Conservation (phyloP, 768 basidiomycete genomes). For the Trametes sanguinea region DNA sequence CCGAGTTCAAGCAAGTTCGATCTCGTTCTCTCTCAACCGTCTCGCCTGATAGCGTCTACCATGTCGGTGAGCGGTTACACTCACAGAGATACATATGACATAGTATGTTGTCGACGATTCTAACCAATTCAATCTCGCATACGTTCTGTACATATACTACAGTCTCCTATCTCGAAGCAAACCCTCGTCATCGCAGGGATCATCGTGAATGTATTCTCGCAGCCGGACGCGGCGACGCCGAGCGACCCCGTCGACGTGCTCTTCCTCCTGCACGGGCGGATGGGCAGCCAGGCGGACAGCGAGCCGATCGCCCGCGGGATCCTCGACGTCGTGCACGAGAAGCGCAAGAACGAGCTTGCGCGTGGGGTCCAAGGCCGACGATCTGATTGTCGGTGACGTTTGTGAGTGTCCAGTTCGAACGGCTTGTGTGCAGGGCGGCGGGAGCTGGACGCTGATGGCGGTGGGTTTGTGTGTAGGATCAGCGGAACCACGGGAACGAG, state of each 20-base stretch:
- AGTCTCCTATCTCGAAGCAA: slow-evolving; percentile 21
- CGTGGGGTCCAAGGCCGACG: slow-evolving; percentile 33
- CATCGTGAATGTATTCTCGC: slow-evolving; percentile 29
- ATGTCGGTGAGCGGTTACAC: slow-evolving; percentile 2
- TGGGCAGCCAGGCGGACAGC: slow-evolving; percentile 35
- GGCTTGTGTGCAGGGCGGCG: too few relatives aligned
- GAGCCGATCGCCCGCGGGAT: slow-evolving; percentile 37
- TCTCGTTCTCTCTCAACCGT: not conserved
- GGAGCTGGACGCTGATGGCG: too few relatives aligned
- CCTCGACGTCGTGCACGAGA: slow-evolving; percentile 39
- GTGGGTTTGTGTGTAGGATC: slow-evolving; percentile 38
- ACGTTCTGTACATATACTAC: too few relatives aligned
- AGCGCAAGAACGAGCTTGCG: slow-evolving; percentile 19
- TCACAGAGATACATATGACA: too few relatives aligned
- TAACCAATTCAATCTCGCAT: too few relatives aligned
- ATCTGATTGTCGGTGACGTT: slow-evolving; percentile 50
- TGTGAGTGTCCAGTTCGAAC: slow-evolving; percentile 31
- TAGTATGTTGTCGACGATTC: too few relatives aligned
- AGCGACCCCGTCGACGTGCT: slow-evolving; percentile 33
- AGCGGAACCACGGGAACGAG: slow-evolving; percentile 52
- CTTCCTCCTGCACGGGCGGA: slow-evolving; percentile 51
- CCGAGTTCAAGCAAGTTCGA: not conserved
- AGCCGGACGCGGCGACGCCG: slow-evolving; percentile 31
- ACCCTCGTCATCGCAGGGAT: slow-evolving; percentile 32
- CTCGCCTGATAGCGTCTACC: not conserved